Evolutionary conservation across 306 rosid genomes (phyloP), one percentile per base, ranked within the genome.

Genomic region (Psophocarpus tetragonolobus): DNA sequence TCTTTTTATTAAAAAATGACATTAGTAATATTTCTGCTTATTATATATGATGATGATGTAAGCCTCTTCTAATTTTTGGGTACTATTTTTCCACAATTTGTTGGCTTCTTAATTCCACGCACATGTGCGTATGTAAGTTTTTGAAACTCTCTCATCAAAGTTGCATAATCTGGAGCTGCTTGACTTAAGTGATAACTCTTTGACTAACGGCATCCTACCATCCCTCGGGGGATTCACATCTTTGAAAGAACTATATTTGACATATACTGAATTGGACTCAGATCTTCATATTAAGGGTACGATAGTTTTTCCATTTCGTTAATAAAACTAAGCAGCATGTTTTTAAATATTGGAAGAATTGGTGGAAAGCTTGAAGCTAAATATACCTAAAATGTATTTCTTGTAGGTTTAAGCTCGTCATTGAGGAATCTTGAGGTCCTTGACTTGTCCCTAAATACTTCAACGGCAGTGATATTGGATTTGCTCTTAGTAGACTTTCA

Each of bases 391-490:
- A 10, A 39, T 10, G 15, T 39, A 44, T 44, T 10, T 6, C 61
- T 21, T 63, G 63, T 15, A 78, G 82, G 30, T 29, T 35, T 53
- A 53, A n/a, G 33, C 15, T 33, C 69, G 1, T 27, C 1, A 8
- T 32, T 57, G 14, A 69, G 20, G 53, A 45, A 78, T 61, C 33
- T 79, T 0, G 83, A 79, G 71, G 50, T 44, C 1, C 71, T 78
- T n/a, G 15, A 36, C 50, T 6, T 80, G 2, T 17, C 4, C 12
- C 0, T 0, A 0, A 78, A 41, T 35, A 50, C 29, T 72, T 51
- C 79, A 51, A 0, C 2, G 68, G 39, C 23, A 45, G 1, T 42
- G 71, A 60, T 47, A 71, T 61, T 35, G 4, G 3, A 10, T 61
- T 63, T 11, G 5, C 78, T 48, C 44, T 79, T 5, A 45, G 24